A percentile compares a stretch with the other conserved stretches of the same genome.
Conservation (phyloP, 306 rosid species). For the Cucurbita moschata region DNA sequence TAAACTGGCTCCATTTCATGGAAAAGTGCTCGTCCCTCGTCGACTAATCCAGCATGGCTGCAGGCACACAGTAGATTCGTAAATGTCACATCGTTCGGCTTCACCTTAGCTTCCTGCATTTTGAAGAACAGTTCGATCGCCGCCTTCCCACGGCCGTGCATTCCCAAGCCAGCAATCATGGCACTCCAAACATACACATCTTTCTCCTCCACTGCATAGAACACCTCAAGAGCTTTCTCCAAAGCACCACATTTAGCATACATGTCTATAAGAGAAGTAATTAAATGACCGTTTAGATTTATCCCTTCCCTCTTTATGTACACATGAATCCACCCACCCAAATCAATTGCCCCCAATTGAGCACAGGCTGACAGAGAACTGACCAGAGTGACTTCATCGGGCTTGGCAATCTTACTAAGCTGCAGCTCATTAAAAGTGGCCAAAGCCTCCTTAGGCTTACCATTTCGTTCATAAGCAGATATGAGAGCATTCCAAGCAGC, state of each 20-base stretch:
- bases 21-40: conserved; percentile 30
- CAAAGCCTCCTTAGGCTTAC: conserved; percentile 52
- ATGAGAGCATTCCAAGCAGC: conserved; percentile 53
- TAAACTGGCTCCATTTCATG: conserved; percentile 38
- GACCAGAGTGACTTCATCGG: conserved; percentile 44
- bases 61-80: conserved; percentile 46
- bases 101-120: conserved; percentile 41
- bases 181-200: conserved; percentile 59
- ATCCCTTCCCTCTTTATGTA: conserved; percentile 35
- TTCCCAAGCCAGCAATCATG: conserved; percentile 50
- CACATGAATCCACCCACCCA: conserved; percentile 43
- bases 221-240: conserved; percentile 40
- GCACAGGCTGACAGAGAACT: conserved; percentile 47
- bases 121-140: conserved; percentile 34
- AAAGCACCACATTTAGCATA: conserved; percentile 54
- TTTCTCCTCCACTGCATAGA: conserved; percentile 23
- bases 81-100: conserved; percentile 49
- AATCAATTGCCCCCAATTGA: conserved; percentile 50
- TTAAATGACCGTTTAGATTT: conserved; percentile 30
- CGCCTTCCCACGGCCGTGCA: conserved; percentile 45
- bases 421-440: conserved; percentile 36
- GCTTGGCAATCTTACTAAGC: conserved; percentile 28
- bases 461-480: conserved; percentile 46
- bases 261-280: conserved; percentile 49
- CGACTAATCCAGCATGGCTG: conserved; percentile 44